A percentile compares a stretch with the other conserved stretches of the same genome.
Conservation (phyloP, 176 grass and related monocot species). For the Raddia guianensis region DNA sequence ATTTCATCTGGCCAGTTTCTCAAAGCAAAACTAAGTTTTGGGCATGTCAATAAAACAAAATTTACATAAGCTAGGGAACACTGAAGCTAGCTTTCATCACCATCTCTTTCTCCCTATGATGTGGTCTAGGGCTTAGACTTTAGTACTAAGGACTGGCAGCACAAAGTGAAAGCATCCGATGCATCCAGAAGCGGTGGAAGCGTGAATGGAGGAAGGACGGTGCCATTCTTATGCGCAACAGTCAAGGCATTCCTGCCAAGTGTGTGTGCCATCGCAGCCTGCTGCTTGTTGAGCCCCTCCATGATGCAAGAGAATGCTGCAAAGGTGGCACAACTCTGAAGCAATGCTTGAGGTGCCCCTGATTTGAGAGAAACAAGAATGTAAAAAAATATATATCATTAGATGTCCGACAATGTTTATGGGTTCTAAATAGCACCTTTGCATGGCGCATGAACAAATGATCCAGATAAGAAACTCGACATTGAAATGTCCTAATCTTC, state of each 20-base stretch:
- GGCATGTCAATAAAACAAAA: constrained; percentile 34
- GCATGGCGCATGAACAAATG: not conserved
- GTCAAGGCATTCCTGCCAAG: not conserved
- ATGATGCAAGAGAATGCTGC: constrained; percentile 94
- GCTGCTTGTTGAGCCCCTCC: constrained; percentile 93
- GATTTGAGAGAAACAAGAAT: constrained; percentile 6
- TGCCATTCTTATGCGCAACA: not conserved
- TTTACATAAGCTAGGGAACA: constrained; percentile 27
- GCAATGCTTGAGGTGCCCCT: constrained; percentile 71
- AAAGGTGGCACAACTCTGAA: constrained; percentile 83
- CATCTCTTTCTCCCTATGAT: constrained; percentile 16
- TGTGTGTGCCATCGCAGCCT: constrained; percentile 66
- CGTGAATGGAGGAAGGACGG: constrained; percentile 81
- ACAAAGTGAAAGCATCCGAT: constrained; percentile 70
- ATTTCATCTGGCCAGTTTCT: not conserved
- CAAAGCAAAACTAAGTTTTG: constrained; percentile 3
- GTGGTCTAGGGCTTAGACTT: constrained; percentile 53
- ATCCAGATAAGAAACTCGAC: not conserved
- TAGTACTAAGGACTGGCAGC: constrained; percentile 57
- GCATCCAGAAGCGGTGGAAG: constrained; percentile 57
- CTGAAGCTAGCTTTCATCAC: constrained; percentile 29
- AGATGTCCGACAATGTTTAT: not conserved
- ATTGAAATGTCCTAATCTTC: not conserved
- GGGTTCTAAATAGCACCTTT: not conserved
- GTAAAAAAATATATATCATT: not conserved